Percentiles rank a stretch among this genome's conserved stretches.
Conservation (phyloP, 345 rosid genomes). For the Bretschneidera sinensis region DNA sequence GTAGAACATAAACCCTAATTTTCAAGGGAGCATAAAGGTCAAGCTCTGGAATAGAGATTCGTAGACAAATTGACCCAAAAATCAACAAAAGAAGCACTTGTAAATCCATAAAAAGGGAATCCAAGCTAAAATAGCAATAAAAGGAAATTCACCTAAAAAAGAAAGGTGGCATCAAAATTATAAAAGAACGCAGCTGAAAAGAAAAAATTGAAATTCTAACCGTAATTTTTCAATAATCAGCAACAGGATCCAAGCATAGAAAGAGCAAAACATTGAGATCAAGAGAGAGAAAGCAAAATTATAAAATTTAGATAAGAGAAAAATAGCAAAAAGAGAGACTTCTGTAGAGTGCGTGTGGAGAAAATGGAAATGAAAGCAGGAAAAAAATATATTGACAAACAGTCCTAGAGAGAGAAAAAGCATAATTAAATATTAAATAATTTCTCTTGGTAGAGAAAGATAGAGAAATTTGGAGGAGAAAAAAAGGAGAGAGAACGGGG, state of each 20-base stretch:
- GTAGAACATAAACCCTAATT: not conserved
- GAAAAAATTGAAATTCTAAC: slow-evolving; percentile 17
- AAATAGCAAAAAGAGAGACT: too few relatives aligned
- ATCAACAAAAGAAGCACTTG: not conserved
- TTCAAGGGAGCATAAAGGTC: not conserved
- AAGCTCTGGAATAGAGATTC: not conserved
- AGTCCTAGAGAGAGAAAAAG: too few relatives aligned
- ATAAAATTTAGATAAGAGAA: too few relatives aligned
- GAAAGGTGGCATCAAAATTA: not conserved
- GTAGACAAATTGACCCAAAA: not conserved
- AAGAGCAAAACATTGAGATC: slow-evolving; percentile 34
- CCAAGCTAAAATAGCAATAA: not conserved
- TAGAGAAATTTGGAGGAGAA: too few relatives aligned
- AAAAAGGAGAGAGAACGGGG: too few relatives aligned
- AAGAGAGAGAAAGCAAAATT: too few relatives aligned
- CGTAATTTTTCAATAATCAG: slow-evolving; percentile 26
- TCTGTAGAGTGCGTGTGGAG: too few relatives aligned
- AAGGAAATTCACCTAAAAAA: not conserved
- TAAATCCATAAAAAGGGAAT: not conserved
- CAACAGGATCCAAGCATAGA: slow-evolving; percentile 37
- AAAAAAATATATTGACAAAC: too few relatives aligned
- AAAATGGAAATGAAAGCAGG: too few relatives aligned
- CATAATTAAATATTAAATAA: too few relatives aligned
- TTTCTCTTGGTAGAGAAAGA: too few relatives aligned
- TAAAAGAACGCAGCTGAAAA: not conserved